Base-by-base conservation (phyloP, 306 rosid species). In the Lablab purpureus region DNA sequence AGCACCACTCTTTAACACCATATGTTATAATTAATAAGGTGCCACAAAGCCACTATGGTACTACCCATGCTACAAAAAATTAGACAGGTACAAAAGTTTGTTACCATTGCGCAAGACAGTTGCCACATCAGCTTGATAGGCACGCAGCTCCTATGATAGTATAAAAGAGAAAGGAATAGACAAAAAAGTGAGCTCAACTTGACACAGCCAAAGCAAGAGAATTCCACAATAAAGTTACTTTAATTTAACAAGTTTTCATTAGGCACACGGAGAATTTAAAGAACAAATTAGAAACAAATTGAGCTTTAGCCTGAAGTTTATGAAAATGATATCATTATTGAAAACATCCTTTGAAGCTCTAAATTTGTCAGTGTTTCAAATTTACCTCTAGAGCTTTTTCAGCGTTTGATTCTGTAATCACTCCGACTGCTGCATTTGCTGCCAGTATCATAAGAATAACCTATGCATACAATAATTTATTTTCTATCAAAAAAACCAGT, bases 391-490 rank as follows among this genome's bases (percentile, higher is more conserved):
- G 98, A 79, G 99, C 97, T 69, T 93, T 95, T 89, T 95, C 99
- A 65, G 99, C 99, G 60, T 95, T 95, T 75, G 96, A 87, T 89
- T 95, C 99, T 65, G 98, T 92, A 76, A 92, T 91, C 83, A 95
- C 99, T 59, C 99, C 99, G 36, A 95, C 99, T 10, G 97, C 89
- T 17, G 99, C 99, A 79, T 95, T 95, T 67, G 98, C 99, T 58
- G 97, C 98, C 89, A 95, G 84, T 87, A 95, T 95, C 92, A 90
- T 82, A 73, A 95, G 87, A 73, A 95, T 95, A 86, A 95, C 99
- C 99, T 94, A 90, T 43, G 64, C 70, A 65, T 21, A 71, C 22
- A 75, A 70, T 49, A 46, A 76, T 49, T 80, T 51, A 3, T 56
- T 79, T 78, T 47, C 40, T 1, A 18, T 72, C 14, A 72, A 62